Evolutionary conservation across 2,329 filamentous ascomycete genomes (phyloP).

Genomic region (Chaetothyriales sp.): DNA sequence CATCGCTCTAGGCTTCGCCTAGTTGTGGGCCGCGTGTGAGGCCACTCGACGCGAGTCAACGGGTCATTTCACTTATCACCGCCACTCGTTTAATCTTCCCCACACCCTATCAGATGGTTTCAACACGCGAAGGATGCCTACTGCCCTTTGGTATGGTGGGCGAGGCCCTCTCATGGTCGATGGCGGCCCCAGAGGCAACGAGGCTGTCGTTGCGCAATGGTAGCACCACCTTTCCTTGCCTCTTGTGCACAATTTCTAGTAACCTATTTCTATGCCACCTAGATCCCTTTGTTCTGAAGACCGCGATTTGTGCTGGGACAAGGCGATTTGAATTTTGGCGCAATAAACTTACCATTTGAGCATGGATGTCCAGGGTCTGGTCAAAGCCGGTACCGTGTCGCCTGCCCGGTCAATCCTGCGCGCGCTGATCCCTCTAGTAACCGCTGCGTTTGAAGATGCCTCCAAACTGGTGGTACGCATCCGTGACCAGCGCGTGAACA

Average conservation of each 20-base stretch:
- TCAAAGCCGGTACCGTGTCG: not conserved
- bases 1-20: not conserved
- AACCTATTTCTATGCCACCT: no score
- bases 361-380: not conserved
- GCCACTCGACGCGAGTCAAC: no score
- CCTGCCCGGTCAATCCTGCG: no score
- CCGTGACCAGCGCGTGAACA: slow-evolving; percentile 8
- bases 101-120: not conserved
- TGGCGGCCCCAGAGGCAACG: no score
- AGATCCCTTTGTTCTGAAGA: not conserved
- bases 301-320: not conserved
- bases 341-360: not conserved
- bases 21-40: no score
- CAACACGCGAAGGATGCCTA: not conserved
- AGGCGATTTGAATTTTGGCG: not conserved
- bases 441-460: slow-evolving; percentile 23
- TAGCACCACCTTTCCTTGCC: no score
- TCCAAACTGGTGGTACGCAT: slow-evolving; percentile 21
- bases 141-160: not conserved
- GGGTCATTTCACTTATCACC: no score
- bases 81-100: not conserved
- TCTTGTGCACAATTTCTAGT: no score
- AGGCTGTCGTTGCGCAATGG: no score
- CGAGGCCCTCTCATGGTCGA: no score
- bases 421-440: slow-evolving; percentile 13